phyloP scores from a whole-genome alignment of 805 yeast genomes.

The Yarrowia alimentaria region DNA sequence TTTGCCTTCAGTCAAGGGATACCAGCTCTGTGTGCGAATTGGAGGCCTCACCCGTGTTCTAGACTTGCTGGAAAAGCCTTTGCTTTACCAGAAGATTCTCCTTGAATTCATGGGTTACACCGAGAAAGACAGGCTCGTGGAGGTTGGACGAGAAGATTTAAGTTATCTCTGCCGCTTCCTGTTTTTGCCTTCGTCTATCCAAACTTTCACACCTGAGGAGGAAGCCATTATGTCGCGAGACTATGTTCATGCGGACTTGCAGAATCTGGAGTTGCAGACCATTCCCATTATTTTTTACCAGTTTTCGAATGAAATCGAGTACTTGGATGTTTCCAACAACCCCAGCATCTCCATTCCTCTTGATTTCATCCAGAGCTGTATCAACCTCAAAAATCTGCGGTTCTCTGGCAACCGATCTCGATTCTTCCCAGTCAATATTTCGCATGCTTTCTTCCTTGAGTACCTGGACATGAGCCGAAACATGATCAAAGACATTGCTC shows the following conservation, averaged over 20 bases:
- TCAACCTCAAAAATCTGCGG: slow-evolving; percentile 62
- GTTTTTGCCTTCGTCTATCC: slow-evolving; percentile 59
- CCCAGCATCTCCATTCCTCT: slow-evolving; percentile 80
- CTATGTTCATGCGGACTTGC: slow-evolving; percentile 69
- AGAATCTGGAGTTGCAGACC: slow-evolving; percentile 71
- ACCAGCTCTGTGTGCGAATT: slow-evolving; percentile 68
- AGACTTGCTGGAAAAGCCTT: slow-evolving; percentile 70
- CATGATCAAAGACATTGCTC: slow-evolving; percentile 54
- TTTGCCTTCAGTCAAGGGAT: slow-evolving; percentile 65
- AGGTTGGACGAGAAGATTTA: slow-evolving; percentile 79
- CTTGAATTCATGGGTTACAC: slow-evolving; percentile 74
- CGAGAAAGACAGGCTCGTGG: slow-evolving; percentile 71
- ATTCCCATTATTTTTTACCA: slow-evolving; percentile 81
- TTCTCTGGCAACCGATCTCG: slow-evolving; percentile 73
- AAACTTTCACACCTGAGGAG: slow-evolving; percentile 64
- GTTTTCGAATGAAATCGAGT: slow-evolving; percentile 75
- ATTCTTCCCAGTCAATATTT: slow-evolving; percentile 68
- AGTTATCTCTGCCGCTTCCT: slow-evolving; percentile 76
- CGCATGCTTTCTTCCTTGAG: slow-evolving; percentile 64
- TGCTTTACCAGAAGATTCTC: slow-evolving; percentile 71
- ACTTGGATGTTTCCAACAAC: slow-evolving; percentile 79
- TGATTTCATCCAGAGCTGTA: slow-evolving; percentile 81
- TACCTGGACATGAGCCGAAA: slow-evolving; percentile 76
- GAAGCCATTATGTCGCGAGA: slow-evolving; percentile 62
- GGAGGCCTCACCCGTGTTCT: slow-evolving; percentile 75